Evolutionary conservation across 441 rosid species (phyloP), one percentile per base, ranked within the genome.

Genomic region (Eugenia klotzschiana): DNA sequence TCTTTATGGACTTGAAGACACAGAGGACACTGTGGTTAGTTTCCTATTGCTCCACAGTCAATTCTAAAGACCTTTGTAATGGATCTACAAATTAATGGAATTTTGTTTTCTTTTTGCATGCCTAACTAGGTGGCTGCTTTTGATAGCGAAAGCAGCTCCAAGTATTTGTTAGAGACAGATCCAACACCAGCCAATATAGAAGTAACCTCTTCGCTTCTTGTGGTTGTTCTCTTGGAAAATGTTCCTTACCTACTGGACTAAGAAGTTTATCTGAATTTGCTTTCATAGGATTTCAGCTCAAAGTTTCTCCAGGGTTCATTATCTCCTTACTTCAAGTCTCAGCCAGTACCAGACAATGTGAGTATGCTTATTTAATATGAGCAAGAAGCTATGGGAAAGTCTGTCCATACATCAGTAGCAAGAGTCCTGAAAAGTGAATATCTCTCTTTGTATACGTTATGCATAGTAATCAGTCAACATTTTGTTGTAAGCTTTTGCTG

Each of bases 1-100:
- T 79, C 88, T 96, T 80, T 93, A 93, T 79, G 97, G 98, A 81
- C 92, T 95, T 74, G 98, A 96, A 90, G 95, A 94, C 80, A 85
- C 96, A 51, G 84, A 91, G 73, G 84, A 90, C 79, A 89, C 90
- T 13, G 88, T 91, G 93, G 99, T 96, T 85, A 87, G 96, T 86
- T 79, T 82, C 83, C 81, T 29, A n/a, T 56, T 40, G 82, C 54
- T 54, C 41, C 22, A 69, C 37, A 40, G 41, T 82, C 20, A 22
- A 82, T 52, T 79, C 22, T 87, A 82, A 26, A 7, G 46, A 37
- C 26, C 22, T 81, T 73, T 73, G 23, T 23, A 51, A 57, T 82
- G 69, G 81, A 83, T 72, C 29, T 72, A 20, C 83, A 56, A 53
- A 77, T 82, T 84, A 73, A 85, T 81, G 79, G 40, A 49, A 52